These are phyloP conservation scores for Blepharisma stoltei DNA, from an alignment of 73 alveolate species.

Conservation along the genomic window DNA sequence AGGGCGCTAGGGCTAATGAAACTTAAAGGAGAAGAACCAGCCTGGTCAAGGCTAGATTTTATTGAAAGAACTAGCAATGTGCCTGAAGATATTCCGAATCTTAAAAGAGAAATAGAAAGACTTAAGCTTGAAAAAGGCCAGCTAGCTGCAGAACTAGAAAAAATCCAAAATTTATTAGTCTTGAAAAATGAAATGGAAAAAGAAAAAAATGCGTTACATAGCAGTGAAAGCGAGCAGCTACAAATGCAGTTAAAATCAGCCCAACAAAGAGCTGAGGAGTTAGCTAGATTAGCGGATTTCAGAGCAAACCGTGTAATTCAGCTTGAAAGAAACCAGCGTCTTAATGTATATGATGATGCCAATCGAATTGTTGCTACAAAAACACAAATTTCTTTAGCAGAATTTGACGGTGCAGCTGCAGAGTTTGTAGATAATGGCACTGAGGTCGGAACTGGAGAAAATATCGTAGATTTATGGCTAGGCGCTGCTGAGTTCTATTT, in stretches of 20 bases:
- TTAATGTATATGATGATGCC: constrained; percentile 35
- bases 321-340: constrained; percentile 37
- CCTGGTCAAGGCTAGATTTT: constrained; percentile 84
- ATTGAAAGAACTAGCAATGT: constrained; percentile 74
- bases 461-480: constrained; percentile 46
- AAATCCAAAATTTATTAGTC: constrained; percentile 70
- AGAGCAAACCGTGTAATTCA: constrained; percentile 60
- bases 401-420: constrained; percentile 44
- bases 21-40: constrained; percentile 59
- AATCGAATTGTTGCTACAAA: constrained; percentile 19
- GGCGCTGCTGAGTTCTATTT: constrained; percentile 43
- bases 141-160: constrained; percentile 89
- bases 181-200: constrained; percentile 77
- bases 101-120: constrained; percentile 77
- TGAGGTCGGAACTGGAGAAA: constrained; percentile 35
- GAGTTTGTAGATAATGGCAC: constrained; percentile 41
- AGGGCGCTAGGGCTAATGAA: constrained; percentile 44
- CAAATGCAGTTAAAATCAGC: constrained; percentile 66
- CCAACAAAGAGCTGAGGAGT: constrained; percentile 74
- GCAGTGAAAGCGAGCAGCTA: constrained; percentile 70
- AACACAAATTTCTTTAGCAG: constrained; percentile 32
- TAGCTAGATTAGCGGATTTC: constrained; percentile 80
- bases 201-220: constrained; percentile 69
- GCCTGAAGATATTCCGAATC: constrained; percentile 68
- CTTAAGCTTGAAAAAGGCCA: constrained; percentile 86